Percentiles rank a stretch among this genome's conserved stretches.
Conservation (phyloP, 2,329 filamentous ascomycete species). For the Aspergillus amoenus region DNA sequence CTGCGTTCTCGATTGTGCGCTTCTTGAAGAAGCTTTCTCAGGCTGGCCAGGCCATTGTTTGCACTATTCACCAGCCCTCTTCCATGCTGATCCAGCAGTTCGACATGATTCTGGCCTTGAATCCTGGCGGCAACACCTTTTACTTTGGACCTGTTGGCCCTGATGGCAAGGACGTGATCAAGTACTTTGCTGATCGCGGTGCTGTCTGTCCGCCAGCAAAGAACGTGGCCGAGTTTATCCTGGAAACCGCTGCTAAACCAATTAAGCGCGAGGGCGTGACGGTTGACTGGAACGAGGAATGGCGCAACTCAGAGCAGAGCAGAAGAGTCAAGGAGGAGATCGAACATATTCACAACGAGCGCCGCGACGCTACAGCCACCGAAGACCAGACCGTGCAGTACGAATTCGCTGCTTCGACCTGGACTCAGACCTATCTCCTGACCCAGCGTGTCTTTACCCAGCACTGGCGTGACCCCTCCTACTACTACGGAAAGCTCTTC, state of each 20-base stretch:
- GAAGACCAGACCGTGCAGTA: conserved; percentile 41
- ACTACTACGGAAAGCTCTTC: conserved; percentile 76
- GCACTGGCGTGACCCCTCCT: conserved; percentile 74
- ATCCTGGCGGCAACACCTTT: conserved; percentile 68
- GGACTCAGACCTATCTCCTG: conserved; percentile 63
- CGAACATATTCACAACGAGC: conserved; percentile 59
- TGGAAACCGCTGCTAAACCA: conserved; percentile 63
- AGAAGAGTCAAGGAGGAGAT: conserved; percentile 63
- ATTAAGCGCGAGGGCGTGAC: conserved; percentile 54
- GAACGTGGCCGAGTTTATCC: conserved; percentile 66
- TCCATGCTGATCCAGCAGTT: conserved; percentile 70
- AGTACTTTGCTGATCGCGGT: conserved; percentile 68
- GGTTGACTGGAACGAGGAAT: conserved; percentile 74
- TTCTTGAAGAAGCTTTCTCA: conserved; percentile 67
- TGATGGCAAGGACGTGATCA: conserved; percentile 63
- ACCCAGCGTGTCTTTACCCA: conserved; percentile 70
- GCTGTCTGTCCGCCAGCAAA: conserved; percentile 65
- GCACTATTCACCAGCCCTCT: conserved; percentile 72
- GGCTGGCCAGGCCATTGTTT: conserved; percentile 69
- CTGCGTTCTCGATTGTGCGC: conserved; percentile 65
- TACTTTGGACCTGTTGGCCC: conserved; percentile 72
- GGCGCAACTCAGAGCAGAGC: conserved; percentile 65
- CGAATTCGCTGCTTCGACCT: conserved; percentile 67
- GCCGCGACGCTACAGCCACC: conserved; percentile 50
- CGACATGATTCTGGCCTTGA: conserved; percentile 70